These are phyloP conservation scores for Ramalina intermedia DNA, from an alignment of 495 filamentous ascomycete genomes.

Conservation along the genomic window DNA sequence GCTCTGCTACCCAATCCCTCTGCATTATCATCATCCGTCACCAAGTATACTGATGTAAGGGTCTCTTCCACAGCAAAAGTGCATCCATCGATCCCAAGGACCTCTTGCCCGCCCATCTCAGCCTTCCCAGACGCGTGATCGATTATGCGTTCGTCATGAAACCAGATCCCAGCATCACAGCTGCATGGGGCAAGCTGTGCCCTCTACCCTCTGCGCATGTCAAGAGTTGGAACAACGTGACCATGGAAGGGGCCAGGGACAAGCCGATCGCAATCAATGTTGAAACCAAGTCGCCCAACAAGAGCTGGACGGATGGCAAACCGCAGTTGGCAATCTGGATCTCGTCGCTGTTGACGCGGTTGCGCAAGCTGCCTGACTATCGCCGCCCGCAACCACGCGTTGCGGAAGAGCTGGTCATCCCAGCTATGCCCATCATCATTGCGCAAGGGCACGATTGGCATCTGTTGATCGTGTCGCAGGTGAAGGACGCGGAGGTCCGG, in stretches of 20 bases:
- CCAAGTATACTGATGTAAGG: too few relatives aligned
- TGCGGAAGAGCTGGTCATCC: conserved; percentile 1
- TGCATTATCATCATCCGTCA: too few relatives aligned
- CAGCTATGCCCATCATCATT: conserved; percentile 13
- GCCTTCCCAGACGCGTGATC: conserved; percentile 8
- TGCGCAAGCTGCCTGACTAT: neutral
- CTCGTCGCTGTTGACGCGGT: conserved; percentile 5
- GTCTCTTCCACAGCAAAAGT: too few relatives aligned
- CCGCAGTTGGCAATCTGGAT: conserved; percentile 15
- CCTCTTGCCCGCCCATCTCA: conserved; percentile 1
- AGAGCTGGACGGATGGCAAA: conserved; percentile 15
- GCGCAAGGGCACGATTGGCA: conserved; percentile 17
- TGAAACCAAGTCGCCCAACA: conserved; percentile 11
- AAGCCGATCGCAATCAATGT: conserved; percentile 13
- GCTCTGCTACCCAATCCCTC: too few relatives aligned
- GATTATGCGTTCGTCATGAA: conserved; percentile 12
- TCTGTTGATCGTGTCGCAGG: conserved; percentile 7
- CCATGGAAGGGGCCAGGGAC: neutral
- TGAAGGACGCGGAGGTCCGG: conserved; percentile 4
- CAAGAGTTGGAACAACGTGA: conserved; percentile 12
- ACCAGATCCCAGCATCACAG: conserved; percentile 2
- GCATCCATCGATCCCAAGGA: too few relatives aligned
- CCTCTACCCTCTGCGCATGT: conserved; percentile 3
- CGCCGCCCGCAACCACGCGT: too few relatives aligned
- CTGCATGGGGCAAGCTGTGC: conserved; percentile 7